These are phyloP conservation scores for Sporisorium scitamineum DNA, from an alignment of 1,284 basidiomycete genomes.

Conservation along the genomic window DNA sequence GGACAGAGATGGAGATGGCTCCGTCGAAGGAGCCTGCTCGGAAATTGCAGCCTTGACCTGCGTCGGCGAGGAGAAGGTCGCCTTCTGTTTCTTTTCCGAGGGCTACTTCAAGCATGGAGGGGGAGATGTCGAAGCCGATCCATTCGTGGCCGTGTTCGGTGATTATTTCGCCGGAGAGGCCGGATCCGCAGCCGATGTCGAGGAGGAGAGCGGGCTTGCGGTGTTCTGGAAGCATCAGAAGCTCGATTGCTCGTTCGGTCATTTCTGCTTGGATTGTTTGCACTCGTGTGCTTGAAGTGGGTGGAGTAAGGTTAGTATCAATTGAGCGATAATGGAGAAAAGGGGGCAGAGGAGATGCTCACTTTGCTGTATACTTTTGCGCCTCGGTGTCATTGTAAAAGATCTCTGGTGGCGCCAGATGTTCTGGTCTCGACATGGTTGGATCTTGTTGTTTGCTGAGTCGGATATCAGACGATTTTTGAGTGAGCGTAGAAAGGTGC, in stretches of 20 bases:
- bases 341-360: slow-evolving; percentile 57
- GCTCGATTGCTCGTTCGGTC: slow-evolving; percentile 94
- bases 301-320: not conserved
- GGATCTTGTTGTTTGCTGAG: too few species aligned
- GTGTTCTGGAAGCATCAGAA: slow-evolving; percentile 80
- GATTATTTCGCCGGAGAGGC: slow-evolving; percentile 95
- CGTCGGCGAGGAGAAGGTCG: slow-evolving; percentile 70
- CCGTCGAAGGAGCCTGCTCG: slow-evolving; percentile 97
- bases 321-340: not conserved
- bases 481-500: not conserved
- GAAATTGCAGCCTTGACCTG: slow-evolving; percentile 76
- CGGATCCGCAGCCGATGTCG: slow-evolving; percentile 98
- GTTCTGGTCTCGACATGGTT: slow-evolving; percentile 93
- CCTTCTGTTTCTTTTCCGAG: slow-evolving; percentile 67
- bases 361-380: slow-evolving; percentile 97
- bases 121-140: slow-evolving; percentile 94
- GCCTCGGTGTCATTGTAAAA: slow-evolving; percentile 97
- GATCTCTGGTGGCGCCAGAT: slow-evolving; percentile 94
- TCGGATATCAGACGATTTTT: not conserved
- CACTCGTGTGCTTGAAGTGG: slow-evolving; percentile 76
- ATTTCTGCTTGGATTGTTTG: slow-evolving; percentile 98
- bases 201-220: slow-evolving; percentile 75
- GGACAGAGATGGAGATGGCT: slow-evolving; percentile 96
- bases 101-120: slow-evolving; percentile 80
- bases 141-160: slow-evolving; percentile 94